These are phyloP conservation scores for Gleditsia sinensis DNA, from an alignment of 306 rosid genomes.

Conservation along the genomic window DNA sequence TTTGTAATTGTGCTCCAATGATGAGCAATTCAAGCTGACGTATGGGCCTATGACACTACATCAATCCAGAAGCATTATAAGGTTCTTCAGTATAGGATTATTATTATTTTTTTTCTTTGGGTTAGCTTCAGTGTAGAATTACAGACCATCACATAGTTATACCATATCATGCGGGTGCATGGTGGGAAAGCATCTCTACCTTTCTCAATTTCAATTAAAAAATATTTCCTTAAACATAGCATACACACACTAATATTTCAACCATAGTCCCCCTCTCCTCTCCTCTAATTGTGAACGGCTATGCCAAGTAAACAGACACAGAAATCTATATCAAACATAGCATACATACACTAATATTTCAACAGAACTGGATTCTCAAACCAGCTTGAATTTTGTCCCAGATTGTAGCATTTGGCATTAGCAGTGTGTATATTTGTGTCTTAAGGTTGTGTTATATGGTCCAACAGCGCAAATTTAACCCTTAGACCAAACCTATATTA, in stretches of 20 bases:
- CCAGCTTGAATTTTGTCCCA: background rate
- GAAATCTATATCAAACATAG: too few relatives aligned
- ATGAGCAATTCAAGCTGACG: background rate
- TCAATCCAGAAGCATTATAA: background rate
- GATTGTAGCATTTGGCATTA: background rate
- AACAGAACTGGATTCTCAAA: too few relatives aligned
- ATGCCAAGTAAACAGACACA: too few relatives aligned
- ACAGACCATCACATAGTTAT: background rate
- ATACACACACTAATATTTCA: too few relatives aligned
- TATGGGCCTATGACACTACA: background rate
- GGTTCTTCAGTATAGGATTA: background rate
- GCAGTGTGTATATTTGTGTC: background rate
- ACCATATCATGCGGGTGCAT: background rate
- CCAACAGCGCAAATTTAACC: background rate
- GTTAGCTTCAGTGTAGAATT: too few relatives aligned
- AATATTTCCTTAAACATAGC: background rate
- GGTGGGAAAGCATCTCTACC: background rate
- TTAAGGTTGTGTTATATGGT: background rate
- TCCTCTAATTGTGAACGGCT: too few relatives aligned
- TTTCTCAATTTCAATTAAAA: background rate
- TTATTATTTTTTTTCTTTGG: too few relatives aligned
- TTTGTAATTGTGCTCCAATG: background rate
- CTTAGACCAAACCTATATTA: background rate
- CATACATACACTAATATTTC: too few relatives aligned
- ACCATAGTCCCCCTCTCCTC: too few relatives aligned